A percentile compares a stretch with the other conserved stretches of the same genome.
Conservation (phyloP, 495 filamentous ascomycete species). For the Penicillium cataractarum region DNA sequence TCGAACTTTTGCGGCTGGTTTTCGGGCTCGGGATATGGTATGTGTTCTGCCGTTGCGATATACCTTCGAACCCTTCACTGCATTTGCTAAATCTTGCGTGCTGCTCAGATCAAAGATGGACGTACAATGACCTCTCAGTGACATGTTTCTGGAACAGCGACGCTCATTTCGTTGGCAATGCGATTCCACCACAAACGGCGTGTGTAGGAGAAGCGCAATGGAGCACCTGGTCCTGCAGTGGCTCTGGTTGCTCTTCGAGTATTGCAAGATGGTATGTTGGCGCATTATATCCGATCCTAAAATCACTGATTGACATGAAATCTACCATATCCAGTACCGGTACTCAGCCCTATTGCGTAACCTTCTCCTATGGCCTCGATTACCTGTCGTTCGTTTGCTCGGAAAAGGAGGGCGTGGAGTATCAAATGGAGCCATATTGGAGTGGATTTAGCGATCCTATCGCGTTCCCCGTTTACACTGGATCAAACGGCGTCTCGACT, state of each 20-base stretch:
- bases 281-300: not conserved
- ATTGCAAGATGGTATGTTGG: not conserved
- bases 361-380: not conserved
- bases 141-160: conserved; percentile 1
- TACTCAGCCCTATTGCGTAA: not conserved
- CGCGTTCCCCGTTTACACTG: not conserved
- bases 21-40: conserved; percentile 1
- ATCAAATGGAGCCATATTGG: conserved; percentile 3
- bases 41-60: not conserved
- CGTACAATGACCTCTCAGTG: not conserved
- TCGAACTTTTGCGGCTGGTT: not conserved
- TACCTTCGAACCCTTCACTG: not conserved
- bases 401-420: not conserved
- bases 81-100: not conserved
- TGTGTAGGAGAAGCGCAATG: conserved; percentile 1
- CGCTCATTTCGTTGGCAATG: not conserved
- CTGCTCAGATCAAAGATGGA: not conserved
- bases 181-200: not conserved
- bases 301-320: not conserved
- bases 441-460: not conserved
- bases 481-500: not conserved
- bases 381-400: not conserved
- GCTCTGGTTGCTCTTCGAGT: not conserved
- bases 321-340: not conserved
- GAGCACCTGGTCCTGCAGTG: conserved; percentile 3